Percentiles rank a stretch among this genome's conserved stretches.
Evolutionary conservation across 2,329 filamentous ascomycete species (phyloP).

Genomic region (Cercospora sp.): DNA sequence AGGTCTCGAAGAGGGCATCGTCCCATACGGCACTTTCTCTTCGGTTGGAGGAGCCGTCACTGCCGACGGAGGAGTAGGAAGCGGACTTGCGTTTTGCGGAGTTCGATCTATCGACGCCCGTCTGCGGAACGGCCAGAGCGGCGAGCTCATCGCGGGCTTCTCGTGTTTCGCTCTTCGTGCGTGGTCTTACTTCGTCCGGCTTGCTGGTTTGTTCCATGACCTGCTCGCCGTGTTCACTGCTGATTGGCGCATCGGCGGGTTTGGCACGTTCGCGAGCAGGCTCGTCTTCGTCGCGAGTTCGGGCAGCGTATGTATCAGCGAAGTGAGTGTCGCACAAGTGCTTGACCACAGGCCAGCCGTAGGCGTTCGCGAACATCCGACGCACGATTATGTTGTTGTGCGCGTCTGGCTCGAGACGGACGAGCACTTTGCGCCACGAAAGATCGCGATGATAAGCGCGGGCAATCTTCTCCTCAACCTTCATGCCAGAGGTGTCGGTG

Average conservation of each 20-base stretch:
- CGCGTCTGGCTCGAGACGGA: constrained; percentile 91
- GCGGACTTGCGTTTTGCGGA: constrained; percentile 23
- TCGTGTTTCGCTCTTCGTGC: constrained; percentile 51
- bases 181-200: constrained; percentile 37
- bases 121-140: constrained; percentile 41
- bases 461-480: constrained; percentile 96
- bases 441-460: constrained; percentile 89
- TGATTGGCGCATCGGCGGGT: constrained; percentile 51
- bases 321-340: constrained; percentile 96
- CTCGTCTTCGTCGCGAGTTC: constrained; percentile 68
- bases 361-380: constrained; percentile 94
- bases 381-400: constrained; percentile 99
- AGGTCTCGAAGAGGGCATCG: constrained; percentile 51
- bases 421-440: constrained; percentile 94
- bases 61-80: constrained; percentile 16
- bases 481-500: constrained; percentile 67
- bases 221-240: constrained; percentile 49
- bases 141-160: constrained; percentile 48
- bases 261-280: constrained; percentile 69
- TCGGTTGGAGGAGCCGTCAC: constrained; percentile 31
- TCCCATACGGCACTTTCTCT: constrained; percentile 52
- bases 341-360: constrained; percentile 95
- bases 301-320: constrained; percentile 68
- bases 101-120: constrained; percentile 30
- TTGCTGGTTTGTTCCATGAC: constrained; percentile 45